Conservation (phyloP, 2,329 filamentous ascomycete species). For the Talaromyces sp. region DNA sequence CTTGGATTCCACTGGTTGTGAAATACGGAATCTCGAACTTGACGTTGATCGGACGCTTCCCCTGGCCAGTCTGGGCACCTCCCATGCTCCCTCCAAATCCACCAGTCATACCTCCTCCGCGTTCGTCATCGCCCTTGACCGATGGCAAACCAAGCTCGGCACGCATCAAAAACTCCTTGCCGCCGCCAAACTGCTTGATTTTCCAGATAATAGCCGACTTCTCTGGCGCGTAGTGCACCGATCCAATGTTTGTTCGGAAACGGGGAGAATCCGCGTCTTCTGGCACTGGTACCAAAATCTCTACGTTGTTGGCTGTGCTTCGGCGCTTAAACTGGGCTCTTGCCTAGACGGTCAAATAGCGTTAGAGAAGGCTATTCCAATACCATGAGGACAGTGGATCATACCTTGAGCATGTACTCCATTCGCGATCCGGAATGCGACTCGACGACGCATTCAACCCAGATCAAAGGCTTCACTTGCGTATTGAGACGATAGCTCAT, state of each 20-base stretch:
- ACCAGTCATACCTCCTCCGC: conserved; percentile 94
- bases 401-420: conserved; percentile 94
- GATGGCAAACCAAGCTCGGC: conserved; percentile 91
- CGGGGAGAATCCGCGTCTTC: conserved; percentile 95
- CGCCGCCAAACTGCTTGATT: conserved; percentile 99
- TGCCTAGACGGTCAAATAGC: conserved; percentile 46
- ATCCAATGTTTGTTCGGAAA: conserved; percentile 95
- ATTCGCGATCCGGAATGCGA: conserved; percentile 92
- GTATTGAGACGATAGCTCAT: conserved; percentile 99
- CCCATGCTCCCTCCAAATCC: conserved; percentile 97
- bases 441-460: conserved; percentile 97
- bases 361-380: neutral
- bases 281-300: conserved; percentile 93
- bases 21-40: conserved; percentile 99
- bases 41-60: conserved; percentile 94
- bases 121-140: conserved; percentile 91
- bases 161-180: conserved; percentile 97
- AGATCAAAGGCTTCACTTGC: conserved; percentile 96
- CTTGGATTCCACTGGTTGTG: conserved; percentile 98
- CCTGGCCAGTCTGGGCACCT: conserved; percentile 75
- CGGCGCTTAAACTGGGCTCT: conserved; percentile 97
- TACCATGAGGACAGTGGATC: neutral
- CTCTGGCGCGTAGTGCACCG: conserved; percentile 95
- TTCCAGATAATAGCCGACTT: conserved; percentile 99
- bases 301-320: conserved; percentile 97